phyloP scores from a whole-genome alignment of 73 alveolate genomes.

The Tetrahymena thermophila region DNA sequence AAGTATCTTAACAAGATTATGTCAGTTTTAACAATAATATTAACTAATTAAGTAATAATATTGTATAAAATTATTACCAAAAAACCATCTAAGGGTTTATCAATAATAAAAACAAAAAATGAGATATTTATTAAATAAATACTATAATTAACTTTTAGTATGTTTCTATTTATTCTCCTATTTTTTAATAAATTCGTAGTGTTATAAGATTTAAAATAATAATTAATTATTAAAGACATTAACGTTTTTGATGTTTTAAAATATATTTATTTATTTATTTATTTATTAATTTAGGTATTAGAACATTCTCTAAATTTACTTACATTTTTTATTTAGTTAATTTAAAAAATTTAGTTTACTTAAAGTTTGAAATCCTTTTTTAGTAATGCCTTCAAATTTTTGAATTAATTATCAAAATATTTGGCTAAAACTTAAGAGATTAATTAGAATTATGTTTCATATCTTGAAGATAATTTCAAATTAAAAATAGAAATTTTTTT shows the following conservation, averaged over 20 bases:
- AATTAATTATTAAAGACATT: too few species aligned
- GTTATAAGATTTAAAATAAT: too few species aligned
- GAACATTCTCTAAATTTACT: not conserved
- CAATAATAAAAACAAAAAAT: not conserved
- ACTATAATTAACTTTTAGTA: too few species aligned
- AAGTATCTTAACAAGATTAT: not conserved
- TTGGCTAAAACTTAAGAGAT: too few species aligned
- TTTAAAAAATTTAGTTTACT: not conserved
- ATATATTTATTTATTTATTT: too few species aligned
- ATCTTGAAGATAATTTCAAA: not conserved
- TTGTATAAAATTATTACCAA: not conserved
- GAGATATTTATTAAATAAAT: too few species aligned
- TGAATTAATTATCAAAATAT: not conserved
- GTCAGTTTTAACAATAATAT: not conserved
- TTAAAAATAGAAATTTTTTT: not conserved
- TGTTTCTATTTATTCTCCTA: too few species aligned
- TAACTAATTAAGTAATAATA: not conserved
- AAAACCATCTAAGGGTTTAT: not conserved
- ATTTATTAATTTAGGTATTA: too few species aligned
- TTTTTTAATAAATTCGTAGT: too few species aligned
- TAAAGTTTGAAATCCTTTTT: too few species aligned
- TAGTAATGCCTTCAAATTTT: not conserved
- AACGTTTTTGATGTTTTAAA: too few species aligned
- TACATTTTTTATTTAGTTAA: not conserved
- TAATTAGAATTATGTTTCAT: not conserved